Evolutionary conservation across 768 basidiomycete species (phyloP).

Genomic region (Trametes punicea): DNA sequence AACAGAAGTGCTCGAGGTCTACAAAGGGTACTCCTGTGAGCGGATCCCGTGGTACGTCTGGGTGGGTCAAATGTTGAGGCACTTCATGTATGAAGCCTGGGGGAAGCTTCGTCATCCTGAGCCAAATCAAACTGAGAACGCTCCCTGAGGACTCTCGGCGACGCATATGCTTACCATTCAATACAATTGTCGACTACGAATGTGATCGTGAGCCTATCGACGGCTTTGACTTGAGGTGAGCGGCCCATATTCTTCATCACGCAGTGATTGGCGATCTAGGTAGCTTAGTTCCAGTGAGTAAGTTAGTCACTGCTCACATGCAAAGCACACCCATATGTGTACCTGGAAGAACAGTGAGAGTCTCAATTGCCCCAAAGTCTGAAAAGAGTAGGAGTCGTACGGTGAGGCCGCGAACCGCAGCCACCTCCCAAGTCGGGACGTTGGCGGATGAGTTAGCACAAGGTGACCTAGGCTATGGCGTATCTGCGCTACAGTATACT

Average conservation of each 20-base stretch:
- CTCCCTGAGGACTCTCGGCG: not conserved
- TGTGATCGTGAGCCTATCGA: constrained; percentile 46
- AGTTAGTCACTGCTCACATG: too few species aligned
- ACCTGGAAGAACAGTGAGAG: too few species aligned
- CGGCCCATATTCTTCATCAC: not conserved
- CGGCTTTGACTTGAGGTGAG: constrained; percentile 18
- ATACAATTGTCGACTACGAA: constrained; percentile 77
- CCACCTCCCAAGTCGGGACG: too few species aligned
- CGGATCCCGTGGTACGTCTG: constrained; percentile 40
- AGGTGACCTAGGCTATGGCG: too few species aligned
- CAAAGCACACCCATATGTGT: too few species aligned
- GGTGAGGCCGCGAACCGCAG: too few species aligned
- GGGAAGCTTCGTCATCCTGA: constrained; percentile 77
- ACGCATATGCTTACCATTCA: constrained; percentile 57
- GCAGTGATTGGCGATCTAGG: too few species aligned
- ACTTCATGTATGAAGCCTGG: constrained; percentile 76
- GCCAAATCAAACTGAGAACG: not conserved
- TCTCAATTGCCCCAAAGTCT: too few species aligned
- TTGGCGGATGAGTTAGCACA: too few species aligned
- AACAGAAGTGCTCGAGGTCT: constrained; percentile 70
- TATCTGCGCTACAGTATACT: too few species aligned
- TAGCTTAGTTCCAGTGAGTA: too few species aligned
- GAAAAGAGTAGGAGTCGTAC: too few species aligned
- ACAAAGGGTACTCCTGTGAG: constrained; percentile 58
- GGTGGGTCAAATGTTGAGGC: constrained; percentile 54